These are phyloP conservation scores for Fusarium secorum DNA, from an alignment of 2,329 filamentous ascomycete species.

Conservation along the genomic window DNA sequence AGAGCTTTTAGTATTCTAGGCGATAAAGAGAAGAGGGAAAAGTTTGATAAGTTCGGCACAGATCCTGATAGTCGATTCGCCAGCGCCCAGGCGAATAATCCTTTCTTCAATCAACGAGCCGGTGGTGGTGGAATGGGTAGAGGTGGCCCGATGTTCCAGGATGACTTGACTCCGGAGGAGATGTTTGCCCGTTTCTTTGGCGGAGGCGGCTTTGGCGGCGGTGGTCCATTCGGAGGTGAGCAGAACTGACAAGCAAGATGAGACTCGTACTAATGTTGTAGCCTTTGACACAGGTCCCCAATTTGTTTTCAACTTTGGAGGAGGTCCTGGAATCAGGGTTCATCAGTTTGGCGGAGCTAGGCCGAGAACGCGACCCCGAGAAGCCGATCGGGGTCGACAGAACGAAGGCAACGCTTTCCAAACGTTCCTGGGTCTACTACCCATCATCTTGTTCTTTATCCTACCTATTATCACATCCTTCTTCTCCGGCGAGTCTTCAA, in stretches of 20 bases:
- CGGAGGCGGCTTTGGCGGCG: constrained; percentile 75
- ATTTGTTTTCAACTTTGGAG: constrained; percentile 95
- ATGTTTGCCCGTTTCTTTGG: constrained; percentile 98
- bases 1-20: constrained; percentile 92
- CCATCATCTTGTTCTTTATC: constrained; percentile 88
- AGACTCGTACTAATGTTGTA: constrained; percentile 42
- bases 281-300: constrained; percentile 81
- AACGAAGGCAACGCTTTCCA: constrained; percentile 61
- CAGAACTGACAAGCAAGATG: not conserved
- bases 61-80: constrained; percentile 91
- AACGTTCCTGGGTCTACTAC: constrained; percentile 78
- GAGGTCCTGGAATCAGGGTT: constrained; percentile 88
- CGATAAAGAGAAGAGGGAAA: constrained; percentile 85
- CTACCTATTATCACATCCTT: constrained; percentile 83
- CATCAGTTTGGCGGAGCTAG: constrained; percentile 90
- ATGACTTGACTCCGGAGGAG: constrained; percentile 95
- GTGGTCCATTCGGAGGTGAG: constrained; percentile 57
- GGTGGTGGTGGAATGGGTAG: constrained; percentile 54
- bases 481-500: constrained; percentile 63
- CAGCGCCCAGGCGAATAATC: constrained; percentile 65
- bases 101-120: constrained; percentile 67
- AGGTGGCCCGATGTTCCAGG: constrained; percentile 75
- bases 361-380: constrained; percentile 78
- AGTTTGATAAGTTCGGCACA: constrained; percentile 87
- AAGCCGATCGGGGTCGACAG: constrained; percentile 59